phyloP scores from a whole-genome alignment of 2,329 filamentous ascomycete species.

The Microdochium bolleyi region DNA sequence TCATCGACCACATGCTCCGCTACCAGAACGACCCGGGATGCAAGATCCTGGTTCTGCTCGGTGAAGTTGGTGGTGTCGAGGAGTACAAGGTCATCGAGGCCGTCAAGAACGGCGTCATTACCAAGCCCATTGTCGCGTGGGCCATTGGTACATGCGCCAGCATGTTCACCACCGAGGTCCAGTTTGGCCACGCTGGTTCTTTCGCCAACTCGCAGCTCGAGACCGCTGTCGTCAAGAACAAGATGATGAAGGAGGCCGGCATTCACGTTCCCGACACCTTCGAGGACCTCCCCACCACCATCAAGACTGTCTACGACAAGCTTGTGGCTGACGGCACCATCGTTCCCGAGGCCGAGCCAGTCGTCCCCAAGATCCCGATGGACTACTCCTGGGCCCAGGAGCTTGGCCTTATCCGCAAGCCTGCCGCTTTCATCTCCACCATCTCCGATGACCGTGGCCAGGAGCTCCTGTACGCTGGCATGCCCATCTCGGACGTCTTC shows the following conservation, averaged over 20 bases:
- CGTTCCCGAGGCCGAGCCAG: constrained; percentile 77
- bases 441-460: constrained; percentile 99
- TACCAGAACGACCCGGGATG: constrained; percentile 96
- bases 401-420: constrained; percentile 98
- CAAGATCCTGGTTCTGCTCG: constrained; percentile 93
- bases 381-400: constrained; percentile 99
- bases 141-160: constrained; percentile 98
- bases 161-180: constrained; percentile 99
- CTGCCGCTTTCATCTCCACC: constrained; percentile 98
- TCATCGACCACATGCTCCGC: constrained; percentile 95
- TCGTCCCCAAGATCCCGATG: constrained; percentile 97
- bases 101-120: constrained; percentile 88
- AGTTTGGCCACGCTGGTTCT: constrained; percentile 97
- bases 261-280: constrained; percentile 94
- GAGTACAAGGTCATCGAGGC: constrained; percentile 99
- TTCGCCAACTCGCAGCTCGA: constrained; percentile 99
- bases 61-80: constrained; percentile 98
- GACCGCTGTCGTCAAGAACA: constrained; percentile 94
- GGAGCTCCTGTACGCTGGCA: constrained; percentile 95
- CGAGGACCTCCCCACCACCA: constrained; percentile 77
- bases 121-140: constrained; percentile 98
- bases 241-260: constrained; percentile 89
- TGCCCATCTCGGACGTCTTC: constrained; percentile 99
- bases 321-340: constrained; percentile 81
- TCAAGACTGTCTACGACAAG: constrained; percentile 79